Evolutionary conservation across 2,329 filamentous ascomycete species (phyloP), one percentile per base, ranked within the genome.

Genomic region (Coniochaeta sp.): DNA sequence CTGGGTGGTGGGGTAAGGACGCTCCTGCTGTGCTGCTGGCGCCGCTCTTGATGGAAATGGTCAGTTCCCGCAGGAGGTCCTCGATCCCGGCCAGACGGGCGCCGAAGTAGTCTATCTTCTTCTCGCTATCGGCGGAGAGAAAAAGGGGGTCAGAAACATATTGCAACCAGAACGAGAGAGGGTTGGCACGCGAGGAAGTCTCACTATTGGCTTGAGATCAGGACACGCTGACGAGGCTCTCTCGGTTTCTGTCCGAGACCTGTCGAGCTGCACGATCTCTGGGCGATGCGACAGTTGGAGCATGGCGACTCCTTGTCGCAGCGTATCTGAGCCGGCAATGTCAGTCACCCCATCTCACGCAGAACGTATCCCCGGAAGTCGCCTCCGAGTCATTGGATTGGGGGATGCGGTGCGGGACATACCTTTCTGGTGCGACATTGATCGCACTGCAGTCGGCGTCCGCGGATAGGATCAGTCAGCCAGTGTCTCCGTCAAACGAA

Each of bases 141-240:
- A 42, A 6, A 28, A 13, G 18, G 18, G 31, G 35, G 8, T 10
- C 28, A 16, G 33, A 5, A 6, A 12, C 4, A 4, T 7, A 30
- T 13, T 30, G 3, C n/a, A 16, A 18, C 20, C 4, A 16, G n/a
- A 14, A 35, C 6, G 33, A 35, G 33, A 35, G 20, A 4, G 12
- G 33, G n/a, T 4, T 9, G 16, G 30, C 53, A 14, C 45, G n/a
- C n/a, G n/a, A n/a, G n/a, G n/a, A n/a, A n/a, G 31, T 69, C 76
- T 58, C 65, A 82, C 78, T 82, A 82, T 72, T 82, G 78, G 40
- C 77, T 78, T 2, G 79, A 81, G 53, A 82, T 82, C 55, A 82
- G 67, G 33, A 82, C 78, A 50, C 79, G 69, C 58, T 81, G 78
- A 35, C 78, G 71, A 42, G 71, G 67, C 59, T 81, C 78, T 60